Evolutionary conservation across 305 asterid species (phyloP).

Genomic region (Plantago lanceolata): DNA sequence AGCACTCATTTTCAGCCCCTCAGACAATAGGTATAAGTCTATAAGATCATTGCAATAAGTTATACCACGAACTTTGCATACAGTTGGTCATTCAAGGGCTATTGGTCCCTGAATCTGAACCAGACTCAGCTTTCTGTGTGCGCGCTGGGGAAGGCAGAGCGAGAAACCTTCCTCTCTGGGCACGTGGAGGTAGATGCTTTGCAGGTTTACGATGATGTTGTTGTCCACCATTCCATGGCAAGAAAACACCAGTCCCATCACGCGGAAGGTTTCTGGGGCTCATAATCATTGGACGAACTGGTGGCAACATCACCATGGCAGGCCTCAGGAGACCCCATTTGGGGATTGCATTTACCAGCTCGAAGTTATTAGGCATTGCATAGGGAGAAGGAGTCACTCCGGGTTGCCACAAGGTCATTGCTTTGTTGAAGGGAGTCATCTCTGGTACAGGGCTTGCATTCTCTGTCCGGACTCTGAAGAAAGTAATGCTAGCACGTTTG

Average conservation of each 20-base stretch:
- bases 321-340: conserved; percentile 70
- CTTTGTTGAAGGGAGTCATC: conserved; percentile 28
- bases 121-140: conserved; percentile 33
- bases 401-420: conserved; percentile 63
- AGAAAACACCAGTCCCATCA: conserved; percentile 90
- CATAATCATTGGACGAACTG: conserved; percentile 55
- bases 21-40: conserved; percentile 25
- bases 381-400: conserved; percentile 35
- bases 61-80: conserved; percentile 24
- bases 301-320: conserved; percentile 71
- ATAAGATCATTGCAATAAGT: conserved; percentile 4
- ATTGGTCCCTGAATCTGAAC: conserved; percentile 35
- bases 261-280: conserved; percentile 51
- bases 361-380: conserved; percentile 37
- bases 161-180: conserved; percentile 68
- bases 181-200: conserved; percentile 89
- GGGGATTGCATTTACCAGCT: conserved; percentile 49
- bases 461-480: conserved; percentile 48
- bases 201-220: conserved; percentile 62
- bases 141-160: conserved; percentile 63
- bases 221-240: conserved; percentile 69
- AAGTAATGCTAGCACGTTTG: conserved; percentile 58
- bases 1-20: conserved; percentile 23
- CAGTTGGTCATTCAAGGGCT: conserved; percentile 25
- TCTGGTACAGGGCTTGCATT: conserved; percentile 24